Conservation (phyloP, 768 basidiomycete genomes). For the Leccinum fibrillosum region DNA sequence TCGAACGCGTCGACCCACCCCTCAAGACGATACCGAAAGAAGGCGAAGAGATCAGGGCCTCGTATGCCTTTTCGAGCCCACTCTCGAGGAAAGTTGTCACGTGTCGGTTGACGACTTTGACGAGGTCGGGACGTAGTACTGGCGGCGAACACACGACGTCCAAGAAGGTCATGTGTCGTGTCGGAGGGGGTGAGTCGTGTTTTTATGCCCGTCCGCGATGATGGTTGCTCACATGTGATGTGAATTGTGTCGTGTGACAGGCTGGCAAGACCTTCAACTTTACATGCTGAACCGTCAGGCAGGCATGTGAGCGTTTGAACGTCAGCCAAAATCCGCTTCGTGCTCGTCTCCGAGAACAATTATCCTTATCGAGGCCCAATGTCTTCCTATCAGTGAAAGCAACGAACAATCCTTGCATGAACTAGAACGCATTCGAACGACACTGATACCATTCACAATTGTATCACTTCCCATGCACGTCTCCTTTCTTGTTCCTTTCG, state of each 20-base stretch:
- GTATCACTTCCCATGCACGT: conserved; percentile 25
- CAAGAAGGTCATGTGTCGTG: conserved; percentile 90
- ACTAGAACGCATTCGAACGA: conserved; percentile 28
- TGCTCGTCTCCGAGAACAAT: background rate
- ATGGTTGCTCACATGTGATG: conserved; percentile 1
- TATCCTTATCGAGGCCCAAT: background rate
- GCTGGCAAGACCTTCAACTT: conserved; percentile 77
- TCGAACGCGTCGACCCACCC: conserved; percentile 81
- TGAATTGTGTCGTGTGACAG: conserved; percentile 30
- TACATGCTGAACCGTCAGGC: conserved; percentile 78
- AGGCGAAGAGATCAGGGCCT: conserved; percentile 78
- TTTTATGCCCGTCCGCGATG: background rate
- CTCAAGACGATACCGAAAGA: conserved; percentile 60
- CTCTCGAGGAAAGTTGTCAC: conserved; percentile 73
- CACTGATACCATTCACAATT: conserved; percentile 23
- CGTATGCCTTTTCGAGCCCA: conserved; percentile 77
- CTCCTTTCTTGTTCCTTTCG: background rate
- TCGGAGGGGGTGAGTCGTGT: conserved; percentile 71
- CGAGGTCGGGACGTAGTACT: conserved; percentile 47
- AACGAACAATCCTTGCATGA: conserved; percentile 22
- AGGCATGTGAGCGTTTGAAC: conserved; percentile 42
- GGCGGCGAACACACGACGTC: conserved; percentile 41
- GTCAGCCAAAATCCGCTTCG: background rate
- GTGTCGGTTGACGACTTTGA: conserved; percentile 76
- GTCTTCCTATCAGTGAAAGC: conserved; percentile 12